A percentile compares a stretch with the other conserved stretches of the same genome.
Conservation (phyloP, 768 basidiomycete species). For the Tubosaeta brunneosetosa region DNA sequence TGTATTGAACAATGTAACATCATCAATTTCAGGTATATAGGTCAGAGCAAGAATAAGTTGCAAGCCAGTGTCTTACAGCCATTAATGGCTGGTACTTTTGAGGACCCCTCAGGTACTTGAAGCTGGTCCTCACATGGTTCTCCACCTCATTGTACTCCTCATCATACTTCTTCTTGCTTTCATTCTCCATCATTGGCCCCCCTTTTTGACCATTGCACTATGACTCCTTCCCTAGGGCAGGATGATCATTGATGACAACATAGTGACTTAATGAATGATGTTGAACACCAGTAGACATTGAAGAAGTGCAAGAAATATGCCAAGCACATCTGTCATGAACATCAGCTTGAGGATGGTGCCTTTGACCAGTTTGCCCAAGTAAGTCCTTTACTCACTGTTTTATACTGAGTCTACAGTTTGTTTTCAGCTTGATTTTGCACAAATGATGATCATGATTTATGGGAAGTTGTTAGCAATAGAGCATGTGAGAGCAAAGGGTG, state of each 20-base stretch:
- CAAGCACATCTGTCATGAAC: background rate
- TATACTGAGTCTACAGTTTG: background rate
- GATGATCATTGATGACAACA: too few relatives aligned
- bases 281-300: background rate
- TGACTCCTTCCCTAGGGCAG: background rate
- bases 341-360: background rate
- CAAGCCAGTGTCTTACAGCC: too few relatives aligned
- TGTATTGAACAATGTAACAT: too few relatives aligned
- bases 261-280: background rate
- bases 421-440: background rate
- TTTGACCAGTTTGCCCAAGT: background rate
- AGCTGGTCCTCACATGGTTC: background rate
- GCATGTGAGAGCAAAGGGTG: background rate
- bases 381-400: background rate
- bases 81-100: background rate
- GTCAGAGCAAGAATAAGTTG: too few relatives aligned
- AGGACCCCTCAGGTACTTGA: too few relatives aligned
- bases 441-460: background rate
- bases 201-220: background rate
- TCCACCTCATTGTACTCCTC: background rate
- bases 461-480: background rate
- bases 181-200: background rate
- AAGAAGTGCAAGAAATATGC: background rate
- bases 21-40: too few relatives aligned
- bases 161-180: too few relatives aligned